Base-by-base conservation (phyloP, 2,329 filamentous ascomycete genomes). In the Pyrenophora graminea region DNA sequence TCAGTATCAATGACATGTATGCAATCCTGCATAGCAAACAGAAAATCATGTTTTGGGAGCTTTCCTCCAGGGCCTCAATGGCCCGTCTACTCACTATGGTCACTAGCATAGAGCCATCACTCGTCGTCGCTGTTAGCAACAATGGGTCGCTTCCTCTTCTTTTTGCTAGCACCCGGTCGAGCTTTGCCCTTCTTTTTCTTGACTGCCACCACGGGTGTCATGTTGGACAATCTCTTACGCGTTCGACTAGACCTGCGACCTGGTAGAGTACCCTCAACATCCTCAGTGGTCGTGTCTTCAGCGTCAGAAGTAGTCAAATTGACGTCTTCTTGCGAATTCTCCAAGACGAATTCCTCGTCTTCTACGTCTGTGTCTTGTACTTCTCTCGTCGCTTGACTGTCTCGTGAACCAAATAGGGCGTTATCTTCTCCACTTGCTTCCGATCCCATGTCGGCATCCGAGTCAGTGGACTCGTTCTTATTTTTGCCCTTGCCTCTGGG, bases 121-220 rank as follows among this genome's bases (percentile, higher is more conserved):
- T 56, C 54, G 6, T 58, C 56, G 38, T 62, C 56, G 40, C 56
- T 58, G 25, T 47, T 54, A 52, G 33, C 21, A 21, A 58, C 21
- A 6, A 58, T 9, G 17, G 50, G 48, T 46, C 59, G 43, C 25
- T 62, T 62, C 36, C 59, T 55, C 47, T 58, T 60, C 17, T 56
- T 60, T 17, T 41, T 56, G 6, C 46, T 45, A 25, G 42, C 53
- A 43, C 38, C 48, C 3, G 39, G 40, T 21, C 44, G 55, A n/a
- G 18, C 27, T 34, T 53, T 54, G 18, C 25, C 30, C 30, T 38
- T 56, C 15, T 18, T 39, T 30, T 17, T 47, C 39, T 44, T 37
- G 3, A 36, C 45, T 13, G 44, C 47, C 9, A 53, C 21, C 18
- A 54, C 46, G 10, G 45, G 34, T 23, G 48, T 45, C 18, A 40